Base-by-base conservation (phyloP, 129 eudicot genomes). In the Lactuca sativa region DNA sequence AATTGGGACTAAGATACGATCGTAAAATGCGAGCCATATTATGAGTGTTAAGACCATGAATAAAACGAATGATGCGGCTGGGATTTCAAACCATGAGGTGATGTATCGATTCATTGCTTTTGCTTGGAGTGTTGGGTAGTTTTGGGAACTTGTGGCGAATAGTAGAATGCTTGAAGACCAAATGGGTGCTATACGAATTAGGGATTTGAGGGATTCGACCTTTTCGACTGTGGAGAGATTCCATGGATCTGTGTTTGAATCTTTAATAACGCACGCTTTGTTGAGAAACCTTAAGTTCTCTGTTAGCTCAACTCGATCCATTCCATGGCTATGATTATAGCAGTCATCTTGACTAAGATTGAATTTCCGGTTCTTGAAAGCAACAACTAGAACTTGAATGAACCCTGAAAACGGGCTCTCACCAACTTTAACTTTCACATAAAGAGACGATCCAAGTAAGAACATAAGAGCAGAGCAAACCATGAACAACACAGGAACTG, bases 201-300 rank as follows among this genome's bases (percentile, higher is more conserved):
- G 62, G 6, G 84, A 34, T 69, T 89, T 89, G 5, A 84, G 74
- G 3, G 77, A 72, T 67, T 89, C 96, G 17, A 89, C 90, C 16
- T 74, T 86, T 47, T 89, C 83, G 16, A 86, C 81, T 0, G 87
- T 78, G 74, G 90, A 75, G 62, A 86, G 80, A 4, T 51, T 65
- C 92, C 88, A 84, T 1, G 90, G 77, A 64, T 86, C 84, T 10
- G 63, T 66, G 40, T 67, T 76, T 51, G 64, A 13, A 21, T 89
- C 88, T 37, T 30, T 67, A 9, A 89, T 37, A 38, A 89, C 62
- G 18, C 96, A 89, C 1, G 96, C 90, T 79, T 79, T 86, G 69
- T 89, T 89, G 13, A 89, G 71, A 77, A 71, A 83, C 87, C 87
- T 83, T 37, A 83, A 67, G 55, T 67, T 66, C 38, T 71, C 33